A percentile compares a stretch with the other conserved stretches of the same genome.
phyloP scores from a whole-genome alignment of 192 early-diverging fungal genomes.

The Mortierella claussenii region DNA sequence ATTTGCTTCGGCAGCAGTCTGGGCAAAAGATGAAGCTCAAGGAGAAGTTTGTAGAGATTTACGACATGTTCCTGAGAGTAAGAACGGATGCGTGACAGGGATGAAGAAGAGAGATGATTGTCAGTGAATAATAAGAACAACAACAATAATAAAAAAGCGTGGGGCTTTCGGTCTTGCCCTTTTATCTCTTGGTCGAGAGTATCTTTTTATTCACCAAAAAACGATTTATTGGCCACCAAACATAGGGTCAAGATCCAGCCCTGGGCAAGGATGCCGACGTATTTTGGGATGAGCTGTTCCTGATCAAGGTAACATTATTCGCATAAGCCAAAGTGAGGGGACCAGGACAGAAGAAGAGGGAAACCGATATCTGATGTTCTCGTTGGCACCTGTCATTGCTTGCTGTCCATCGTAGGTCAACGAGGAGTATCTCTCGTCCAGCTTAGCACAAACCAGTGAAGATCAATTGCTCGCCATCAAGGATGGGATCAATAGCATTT shows the following conservation, averaged over 20 bases:
- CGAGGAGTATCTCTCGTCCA: conserved; percentile 41
- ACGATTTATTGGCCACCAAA: conserved; percentile 4
- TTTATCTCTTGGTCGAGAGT: no score
- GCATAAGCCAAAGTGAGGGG: neutral
- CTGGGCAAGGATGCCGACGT: conserved; percentile 50
- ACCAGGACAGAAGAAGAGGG: neutral
- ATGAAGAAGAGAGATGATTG: no score
- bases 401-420: no score
- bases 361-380: no score
- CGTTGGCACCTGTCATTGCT: no score
- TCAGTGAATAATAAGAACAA: no score
- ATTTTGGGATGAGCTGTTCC: conserved; percentile 60
- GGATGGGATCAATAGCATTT: conserved; percentile 55
- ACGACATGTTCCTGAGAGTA: conserved; percentile 61
- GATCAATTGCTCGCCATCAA: conserved; percentile 56
- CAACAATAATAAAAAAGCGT: no score
- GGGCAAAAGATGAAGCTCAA: conserved; percentile 59
- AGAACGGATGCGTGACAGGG: neutral
- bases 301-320: conserved; percentile 49
- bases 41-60: conserved; percentile 66
- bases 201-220: no score
- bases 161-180: no score
- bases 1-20: conserved; percentile 36
- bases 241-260: conserved; percentile 59
- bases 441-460: conserved; percentile 52